Percentiles rank a stretch among this genome's conserved stretches.
Evolutionary conservation across 2,329 filamentous ascomycete species (phyloP).

Genomic region (Aspergillus niger): DNA sequence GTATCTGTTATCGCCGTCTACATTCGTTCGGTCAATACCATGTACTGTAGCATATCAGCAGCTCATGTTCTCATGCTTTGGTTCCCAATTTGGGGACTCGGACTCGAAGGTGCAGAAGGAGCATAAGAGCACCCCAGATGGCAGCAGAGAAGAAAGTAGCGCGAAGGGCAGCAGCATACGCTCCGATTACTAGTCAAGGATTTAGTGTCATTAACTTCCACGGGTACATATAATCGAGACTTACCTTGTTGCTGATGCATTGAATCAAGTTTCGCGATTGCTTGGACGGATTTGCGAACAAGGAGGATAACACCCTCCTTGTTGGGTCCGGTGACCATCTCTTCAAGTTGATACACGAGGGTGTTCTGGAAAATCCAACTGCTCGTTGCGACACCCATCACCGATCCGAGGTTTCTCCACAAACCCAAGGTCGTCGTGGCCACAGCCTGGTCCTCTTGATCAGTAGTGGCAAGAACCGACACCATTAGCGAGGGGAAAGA

Average conservation of each 20-base stretch:
- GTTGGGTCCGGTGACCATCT: conserved; percentile 60
- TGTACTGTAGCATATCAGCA: not conserved
- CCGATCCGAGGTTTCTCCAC: conserved; percentile 70
- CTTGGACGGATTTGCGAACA: conserved; percentile 54
- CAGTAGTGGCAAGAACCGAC: conserved; percentile 61
- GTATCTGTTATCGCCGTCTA: not conserved
- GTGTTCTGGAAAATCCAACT: conserved; percentile 74
- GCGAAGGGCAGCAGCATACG: conserved; percentile 41
- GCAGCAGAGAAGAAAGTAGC: conserved; percentile 43
- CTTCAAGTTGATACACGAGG: conserved; percentile 61
- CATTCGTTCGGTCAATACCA: not conserved
- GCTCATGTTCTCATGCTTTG: conserved; percentile 21
- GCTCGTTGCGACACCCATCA: conserved; percentile 71
- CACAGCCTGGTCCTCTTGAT: conserved; percentile 66
- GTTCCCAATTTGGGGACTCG: conserved; percentile 36
- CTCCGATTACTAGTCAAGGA: conserved; percentile 34
- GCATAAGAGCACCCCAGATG: conserved; percentile 37
- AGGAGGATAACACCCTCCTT: conserved; percentile 56
- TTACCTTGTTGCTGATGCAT: conserved; percentile 52
- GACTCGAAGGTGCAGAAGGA: conserved; percentile 35
- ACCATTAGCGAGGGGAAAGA: conserved; percentile 67
- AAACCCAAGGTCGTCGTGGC: conserved; percentile 70
- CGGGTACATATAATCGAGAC: conserved; percentile 1
- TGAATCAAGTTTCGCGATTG: conserved; percentile 49
- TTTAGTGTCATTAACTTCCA: conserved; percentile 20